These are phyloP conservation scores for Schwanniomyces polymorphus DNA, from an alignment of 805 yeast species.

Conservation along the genomic window DNA sequence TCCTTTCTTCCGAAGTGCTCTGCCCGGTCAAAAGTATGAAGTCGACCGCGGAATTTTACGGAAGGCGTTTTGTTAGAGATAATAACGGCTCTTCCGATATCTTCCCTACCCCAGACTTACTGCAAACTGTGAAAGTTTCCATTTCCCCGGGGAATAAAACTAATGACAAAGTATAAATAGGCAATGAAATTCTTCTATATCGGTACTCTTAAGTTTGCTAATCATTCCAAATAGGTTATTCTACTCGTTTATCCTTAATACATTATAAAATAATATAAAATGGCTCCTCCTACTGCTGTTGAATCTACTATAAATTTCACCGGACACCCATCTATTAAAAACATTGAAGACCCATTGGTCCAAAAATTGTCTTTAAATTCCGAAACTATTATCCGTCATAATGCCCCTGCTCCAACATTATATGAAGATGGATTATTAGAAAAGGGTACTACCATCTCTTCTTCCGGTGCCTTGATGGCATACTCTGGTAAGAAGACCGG, in stretches of 20 bases:
- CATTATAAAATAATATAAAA: slow-evolving; percentile 11
- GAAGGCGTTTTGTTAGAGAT: slow-evolving; percentile 1
- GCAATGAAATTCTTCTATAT: slow-evolving; percentile 5
- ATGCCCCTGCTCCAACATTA: slow-evolving; percentile 87
- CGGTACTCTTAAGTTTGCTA: not conserved
- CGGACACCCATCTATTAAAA: slow-evolving; percentile 39
- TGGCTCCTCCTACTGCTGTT: slow-evolving; percentile 47
- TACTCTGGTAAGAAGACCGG: slow-evolving; percentile 96
- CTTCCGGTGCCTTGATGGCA: slow-evolving; percentile 94
- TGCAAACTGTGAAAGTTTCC: slow-evolving; percentile 7
- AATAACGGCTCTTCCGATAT: slow-evolving; percentile 8
- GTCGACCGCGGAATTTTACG: slow-evolving; percentile 6
- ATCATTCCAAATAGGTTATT: not conserved
- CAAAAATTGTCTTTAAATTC: slow-evolving; percentile 48
- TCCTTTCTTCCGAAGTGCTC: not conserved
- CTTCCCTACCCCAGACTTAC: slow-evolving; percentile 23
- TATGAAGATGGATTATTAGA: slow-evolving; percentile 94
- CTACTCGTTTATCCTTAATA: not conserved
- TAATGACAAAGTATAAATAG: slow-evolving; percentile 6
- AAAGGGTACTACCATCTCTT: slow-evolving; percentile 85
- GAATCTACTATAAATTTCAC: slow-evolving; percentile 44
- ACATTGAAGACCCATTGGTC: slow-evolving; percentile 42
- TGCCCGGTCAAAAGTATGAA: slow-evolving; percentile 5
- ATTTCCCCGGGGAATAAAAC: slow-evolving; percentile 13
- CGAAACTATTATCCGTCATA: slow-evolving; percentile 76